Conservation (phyloP, 2,329 filamentous ascomycete species). For the Dothistroma pini region DNA sequence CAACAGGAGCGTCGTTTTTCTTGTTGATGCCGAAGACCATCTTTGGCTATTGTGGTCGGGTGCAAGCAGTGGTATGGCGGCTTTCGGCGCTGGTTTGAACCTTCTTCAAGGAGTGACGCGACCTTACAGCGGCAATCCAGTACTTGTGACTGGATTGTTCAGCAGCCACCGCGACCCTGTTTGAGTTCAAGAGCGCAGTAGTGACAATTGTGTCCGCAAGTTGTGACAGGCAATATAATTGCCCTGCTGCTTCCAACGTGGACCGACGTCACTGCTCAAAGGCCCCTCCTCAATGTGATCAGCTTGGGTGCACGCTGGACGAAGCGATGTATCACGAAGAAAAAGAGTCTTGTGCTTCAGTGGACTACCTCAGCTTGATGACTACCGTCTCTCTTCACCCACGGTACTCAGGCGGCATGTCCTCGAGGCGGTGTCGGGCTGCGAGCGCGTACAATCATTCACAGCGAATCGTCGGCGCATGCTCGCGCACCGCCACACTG, state of each 20-base stretch:
- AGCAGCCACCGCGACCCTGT: too few species aligned
- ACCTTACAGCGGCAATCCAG: neutral
- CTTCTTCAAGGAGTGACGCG: neutral
- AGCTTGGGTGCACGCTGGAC: neutral
- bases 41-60: neutral
- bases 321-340: neutral
- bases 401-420: neutral
- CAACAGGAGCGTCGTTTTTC: constrained; percentile 1
- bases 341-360: neutral
- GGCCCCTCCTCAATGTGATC: neutral
- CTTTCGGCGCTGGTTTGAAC: neutral
- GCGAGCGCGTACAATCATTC: neutral
- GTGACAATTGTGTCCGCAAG: too few species aligned
- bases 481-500: neutral
- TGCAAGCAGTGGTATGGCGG: constrained; percentile 1
- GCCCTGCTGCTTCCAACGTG: neutral
- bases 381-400: neutral
- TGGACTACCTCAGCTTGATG: neutral
- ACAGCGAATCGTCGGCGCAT: neutral
- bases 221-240: too few species aligned
- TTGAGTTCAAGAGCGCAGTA: too few species aligned
- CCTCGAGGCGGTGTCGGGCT: neutral
- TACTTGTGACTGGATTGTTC: neutral
- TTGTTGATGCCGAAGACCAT: constrained; percentile 14
- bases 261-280: neutral